Evolutionary conservation across 371 early-diverging fungal genomes (phyloP).

Genomic region (Catenaria anguillulae): DNA sequence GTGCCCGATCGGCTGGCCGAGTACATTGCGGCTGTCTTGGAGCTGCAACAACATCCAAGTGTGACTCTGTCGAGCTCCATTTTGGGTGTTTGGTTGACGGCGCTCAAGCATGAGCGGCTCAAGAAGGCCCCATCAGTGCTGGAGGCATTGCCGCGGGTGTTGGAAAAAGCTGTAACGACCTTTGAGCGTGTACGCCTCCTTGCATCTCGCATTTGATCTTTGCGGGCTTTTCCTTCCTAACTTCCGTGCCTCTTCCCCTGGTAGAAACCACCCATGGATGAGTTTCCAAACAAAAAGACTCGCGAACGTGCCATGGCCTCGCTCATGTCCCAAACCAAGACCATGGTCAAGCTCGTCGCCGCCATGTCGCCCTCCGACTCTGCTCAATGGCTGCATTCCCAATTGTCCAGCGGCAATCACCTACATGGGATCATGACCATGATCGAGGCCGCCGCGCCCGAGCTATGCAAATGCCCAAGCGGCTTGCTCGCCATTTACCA

Average conservation of each 20-base stretch:
- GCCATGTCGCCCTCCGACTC: background rate
- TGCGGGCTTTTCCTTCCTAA: background rate
- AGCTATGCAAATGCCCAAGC: background rate
- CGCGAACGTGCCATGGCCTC: background rate
- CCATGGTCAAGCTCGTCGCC: background rate
- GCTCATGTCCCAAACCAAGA: background rate
- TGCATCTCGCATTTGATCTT: no score
- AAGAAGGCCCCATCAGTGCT: background rate
- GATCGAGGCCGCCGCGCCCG: background rate
- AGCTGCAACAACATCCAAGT: background rate
- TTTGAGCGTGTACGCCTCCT: background rate
- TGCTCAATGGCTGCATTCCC: background rate
- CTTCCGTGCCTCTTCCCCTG: no score
- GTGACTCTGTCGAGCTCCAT: background rate
- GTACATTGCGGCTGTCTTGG: background rate
- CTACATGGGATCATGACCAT: background rate
- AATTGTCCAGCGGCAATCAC: background rate
- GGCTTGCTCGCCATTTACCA: background rate
- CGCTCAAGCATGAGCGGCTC: background rate
- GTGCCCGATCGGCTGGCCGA: background rate
- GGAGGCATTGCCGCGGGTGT: background rate
- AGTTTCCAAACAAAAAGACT: background rate
- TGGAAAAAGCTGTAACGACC: background rate
- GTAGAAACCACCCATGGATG: background rate
- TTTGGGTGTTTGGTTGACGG: background rate